These are phyloP conservation scores for Pontederia crassipes DNA, from an alignment of 176 grass and related monocot genomes.

Conservation along the genomic window DNA sequence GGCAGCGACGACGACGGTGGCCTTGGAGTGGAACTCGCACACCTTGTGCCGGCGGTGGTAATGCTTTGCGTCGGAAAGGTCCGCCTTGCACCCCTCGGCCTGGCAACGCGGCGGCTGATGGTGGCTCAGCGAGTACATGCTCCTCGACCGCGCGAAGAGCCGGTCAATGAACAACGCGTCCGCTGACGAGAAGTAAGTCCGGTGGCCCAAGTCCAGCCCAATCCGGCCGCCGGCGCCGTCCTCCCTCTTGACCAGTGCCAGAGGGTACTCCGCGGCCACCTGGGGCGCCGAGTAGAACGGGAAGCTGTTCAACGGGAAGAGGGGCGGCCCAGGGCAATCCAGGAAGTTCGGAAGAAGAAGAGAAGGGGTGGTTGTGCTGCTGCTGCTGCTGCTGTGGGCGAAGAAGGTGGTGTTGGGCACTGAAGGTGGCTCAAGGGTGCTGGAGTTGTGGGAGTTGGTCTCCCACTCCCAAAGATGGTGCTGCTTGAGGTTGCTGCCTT, in stretches of 20 bases:
- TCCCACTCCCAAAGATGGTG: slow-evolving; percentile 14
- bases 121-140: slow-evolving; percentile 26
- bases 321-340: slow-evolving; percentile 22
- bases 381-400: slow-evolving; percentile 19
- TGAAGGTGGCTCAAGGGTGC: neutral
- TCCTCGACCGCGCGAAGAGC: slow-evolving; percentile 32
- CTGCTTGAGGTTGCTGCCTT: neutral
- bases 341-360: slow-evolving; percentile 25
- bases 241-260: slow-evolving; percentile 64
- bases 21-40: slow-evolving; percentile 97
- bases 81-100: slow-evolving; percentile 77
- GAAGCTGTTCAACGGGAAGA: slow-evolving; percentile 10
- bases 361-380: slow-evolving; percentile 6
- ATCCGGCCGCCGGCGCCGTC: slow-evolving; percentile 26
- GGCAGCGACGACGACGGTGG: slow-evolving; percentile 45
- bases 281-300: neutral
- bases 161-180: slow-evolving; percentile 57
- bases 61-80: slow-evolving; percentile 83
- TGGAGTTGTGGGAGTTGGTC: neutral
- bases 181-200: slow-evolving; percentile 71
- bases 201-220: slow-evolving; percentile 70
- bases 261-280: slow-evolving; percentile 26
- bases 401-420: neutral
- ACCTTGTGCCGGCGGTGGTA: slow-evolving; percentile 98
- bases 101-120: slow-evolving; percentile 64